phyloP scores from a whole-genome alignment of 352 stramenopile genomes.

The Phytophthora crassamura region DNA sequence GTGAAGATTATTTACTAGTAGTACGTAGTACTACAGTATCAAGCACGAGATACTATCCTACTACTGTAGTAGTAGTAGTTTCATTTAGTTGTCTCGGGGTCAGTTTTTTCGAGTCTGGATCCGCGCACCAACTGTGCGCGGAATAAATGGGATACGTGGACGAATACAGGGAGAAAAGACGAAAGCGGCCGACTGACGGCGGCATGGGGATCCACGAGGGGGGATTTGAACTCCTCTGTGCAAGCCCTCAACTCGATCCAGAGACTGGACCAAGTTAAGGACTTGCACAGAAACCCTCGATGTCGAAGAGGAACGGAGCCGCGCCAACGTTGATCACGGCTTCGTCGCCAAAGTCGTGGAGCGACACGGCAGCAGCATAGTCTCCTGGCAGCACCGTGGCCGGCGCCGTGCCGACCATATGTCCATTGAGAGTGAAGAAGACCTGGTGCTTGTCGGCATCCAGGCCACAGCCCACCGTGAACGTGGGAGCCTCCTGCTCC shows the following conservation, averaged over 20 bases:
- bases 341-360: constrained; percentile 78
- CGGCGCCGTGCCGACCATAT: constrained; percentile 58
- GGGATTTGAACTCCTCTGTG: constrained; percentile 49
- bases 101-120: no score
- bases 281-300: constrained; percentile 92
- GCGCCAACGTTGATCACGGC: constrained; percentile 76
- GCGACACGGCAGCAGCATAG: constrained; percentile 79
- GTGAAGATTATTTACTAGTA: no score
- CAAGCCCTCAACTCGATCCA: constrained; percentile 50
- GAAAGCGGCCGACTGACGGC: constrained; percentile 42
- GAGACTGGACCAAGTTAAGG: constrained; percentile 45
- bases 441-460: constrained; percentile 55
- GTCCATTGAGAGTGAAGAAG: constrained; percentile 87
- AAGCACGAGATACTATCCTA: no score
- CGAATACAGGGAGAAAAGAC: constrained; percentile 26
- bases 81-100: no score
- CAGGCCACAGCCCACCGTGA: constrained; percentile 81
- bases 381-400: constrained; percentile 56
- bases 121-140: constrained; percentile 6
- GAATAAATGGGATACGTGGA: constrained; percentile 34
- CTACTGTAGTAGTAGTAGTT: no score
- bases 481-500: constrained; percentile 31
- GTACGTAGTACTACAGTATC: no score
- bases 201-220: constrained; percentile 26
- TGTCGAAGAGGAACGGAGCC: constrained; percentile 80